Evolutionary conservation across 352 stramenopile genomes (phyloP), one percentile per base, ranked within the genome.

Genomic region (Thraustochytrium striatum): DNA sequence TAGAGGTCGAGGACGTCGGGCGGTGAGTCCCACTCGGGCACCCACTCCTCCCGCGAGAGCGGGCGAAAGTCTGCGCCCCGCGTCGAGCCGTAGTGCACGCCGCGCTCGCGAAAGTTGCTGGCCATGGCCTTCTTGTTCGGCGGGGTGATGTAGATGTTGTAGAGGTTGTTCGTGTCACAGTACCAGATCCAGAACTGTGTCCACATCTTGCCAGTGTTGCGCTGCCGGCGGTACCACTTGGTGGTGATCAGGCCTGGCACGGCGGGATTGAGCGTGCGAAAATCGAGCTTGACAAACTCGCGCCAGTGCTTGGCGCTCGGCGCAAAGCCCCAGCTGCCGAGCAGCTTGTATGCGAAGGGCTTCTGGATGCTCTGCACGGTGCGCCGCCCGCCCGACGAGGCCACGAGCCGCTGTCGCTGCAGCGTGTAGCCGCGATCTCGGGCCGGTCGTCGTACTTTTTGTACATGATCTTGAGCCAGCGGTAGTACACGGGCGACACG

Each of bases 71-170:
- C 55, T 16, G 55, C 55, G 9, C 55, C 55, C 9, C 32, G 25
- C 25, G 55, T 62, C 55, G 9, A 25, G 55, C 55, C 55, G 55
- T 62, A 62, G 55, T 62, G 55, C 9, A 62, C 55, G 55, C 55
- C 55, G 9, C 25, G 25, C 55, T 62, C 55, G 55, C 55, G 55
- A 25, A 25, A 62, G 55, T 62, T 62, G 55, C 25, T 62, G 55
- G n/a, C 55, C 25, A 62, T 38, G 9, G 55, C 32, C 32, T 62
- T 62, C 13, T 36, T 30, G 55, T 62, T 62, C 25, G 25, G 55
- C 25, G 55, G 55, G 9, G 55, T 62, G 25, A 62, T 38, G 55
- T 62, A 62, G 55, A 62, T 62, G 55, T 62, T 62, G 55, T 62
- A 62, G 9, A 62, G 9, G 33, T 25, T 36, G 55, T 62, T 9